phyloP scores from a whole-genome alignment of 352 stramenopile genomes.

The Phytophthora citricola region DNA sequence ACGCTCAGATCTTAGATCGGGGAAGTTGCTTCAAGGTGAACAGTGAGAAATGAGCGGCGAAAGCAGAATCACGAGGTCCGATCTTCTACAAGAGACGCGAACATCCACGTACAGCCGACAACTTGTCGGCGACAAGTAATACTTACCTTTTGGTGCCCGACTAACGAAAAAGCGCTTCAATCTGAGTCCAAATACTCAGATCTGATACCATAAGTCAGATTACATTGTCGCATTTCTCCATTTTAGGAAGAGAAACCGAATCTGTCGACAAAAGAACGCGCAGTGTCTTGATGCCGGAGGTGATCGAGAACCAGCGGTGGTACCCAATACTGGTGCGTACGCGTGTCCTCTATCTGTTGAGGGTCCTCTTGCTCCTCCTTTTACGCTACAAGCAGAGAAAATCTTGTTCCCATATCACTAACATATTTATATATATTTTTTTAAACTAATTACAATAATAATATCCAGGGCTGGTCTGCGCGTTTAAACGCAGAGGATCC shows the following conservation, averaged over 20 bases:
- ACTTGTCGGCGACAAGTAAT: too few relatives aligned
- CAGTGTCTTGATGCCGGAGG: slow-evolving; percentile 51
- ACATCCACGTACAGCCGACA: too few relatives aligned
- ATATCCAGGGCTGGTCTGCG: slow-evolving; percentile 72
- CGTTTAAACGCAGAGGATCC: slow-evolving; percentile 75
- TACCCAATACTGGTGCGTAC: slow-evolving; percentile 75
- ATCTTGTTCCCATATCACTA: slow-evolving; percentile 3
- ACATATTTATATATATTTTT: not conserved
- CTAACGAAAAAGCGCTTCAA: not conserved
- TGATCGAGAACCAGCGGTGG: slow-evolving; percentile 91
- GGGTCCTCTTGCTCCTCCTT: not conserved
- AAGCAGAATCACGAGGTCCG: too few relatives aligned
- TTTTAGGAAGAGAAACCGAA: slow-evolving; percentile 10
- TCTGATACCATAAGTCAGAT: slow-evolving; percentile 6
- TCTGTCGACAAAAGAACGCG: slow-evolving; percentile 9
- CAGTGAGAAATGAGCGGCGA: too few relatives aligned
- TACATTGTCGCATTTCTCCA: slow-evolving; percentile 19
- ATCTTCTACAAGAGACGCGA: too few relatives aligned
- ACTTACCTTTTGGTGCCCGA: too few relatives aligned
- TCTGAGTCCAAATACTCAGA: slow-evolving; percentile 1
- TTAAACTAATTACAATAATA: slow-evolving; percentile 7
- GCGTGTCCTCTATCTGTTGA: slow-evolving; percentile 6
- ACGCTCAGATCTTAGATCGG: too few relatives aligned
- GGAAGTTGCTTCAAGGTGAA: too few relatives aligned
- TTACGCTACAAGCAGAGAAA: slow-evolving; percentile 2